These are phyloP conservation scores for Taphrina flavorubra DNA, from an alignment of 1,139 yeast species.

Conservation along the genomic window DNA sequence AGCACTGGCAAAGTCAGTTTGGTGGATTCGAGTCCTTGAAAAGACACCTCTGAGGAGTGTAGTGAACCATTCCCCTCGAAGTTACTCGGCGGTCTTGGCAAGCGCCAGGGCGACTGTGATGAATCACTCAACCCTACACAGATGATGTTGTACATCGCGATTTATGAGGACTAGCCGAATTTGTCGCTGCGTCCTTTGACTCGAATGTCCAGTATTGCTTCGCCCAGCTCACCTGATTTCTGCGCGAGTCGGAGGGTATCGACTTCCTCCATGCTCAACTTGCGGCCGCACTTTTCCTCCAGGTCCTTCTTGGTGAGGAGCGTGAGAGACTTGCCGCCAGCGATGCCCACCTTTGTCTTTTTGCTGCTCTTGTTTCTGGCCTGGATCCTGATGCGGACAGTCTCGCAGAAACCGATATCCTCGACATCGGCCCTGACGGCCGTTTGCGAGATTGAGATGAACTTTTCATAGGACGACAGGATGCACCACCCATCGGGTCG, in stretches of 20 bases:
- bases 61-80: constrained; percentile 12
- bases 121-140: neutral
- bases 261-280: constrained; percentile 40
- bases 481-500: constrained; percentile 39
- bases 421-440: constrained; percentile 37
- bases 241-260: constrained; percentile 35
- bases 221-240: constrained; percentile 40
- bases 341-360: neutral
- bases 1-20: neutral
- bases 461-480: constrained; percentile 29
- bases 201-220: constrained; percentile 43
- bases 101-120: neutral
- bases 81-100: neutral
- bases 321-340: constrained; percentile 5
- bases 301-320: constrained; percentile 31
- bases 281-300: constrained; percentile 42
- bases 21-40: constrained; percentile 9
- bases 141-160: neutral
- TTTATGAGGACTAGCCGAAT: constrained; percentile 29
- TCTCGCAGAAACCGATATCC: constrained; percentile 37
- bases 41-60: constrained; percentile 1
- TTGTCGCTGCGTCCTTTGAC: constrained; percentile 42
- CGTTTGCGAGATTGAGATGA: constrained; percentile 22
- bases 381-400: constrained; percentile 28
- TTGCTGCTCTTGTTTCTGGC: constrained; percentile 29